These are phyloP conservation scores for Seiridium cupressi DNA, from an alignment of 2,329 filamentous ascomycete genomes.

Conservation along the genomic window DNA sequence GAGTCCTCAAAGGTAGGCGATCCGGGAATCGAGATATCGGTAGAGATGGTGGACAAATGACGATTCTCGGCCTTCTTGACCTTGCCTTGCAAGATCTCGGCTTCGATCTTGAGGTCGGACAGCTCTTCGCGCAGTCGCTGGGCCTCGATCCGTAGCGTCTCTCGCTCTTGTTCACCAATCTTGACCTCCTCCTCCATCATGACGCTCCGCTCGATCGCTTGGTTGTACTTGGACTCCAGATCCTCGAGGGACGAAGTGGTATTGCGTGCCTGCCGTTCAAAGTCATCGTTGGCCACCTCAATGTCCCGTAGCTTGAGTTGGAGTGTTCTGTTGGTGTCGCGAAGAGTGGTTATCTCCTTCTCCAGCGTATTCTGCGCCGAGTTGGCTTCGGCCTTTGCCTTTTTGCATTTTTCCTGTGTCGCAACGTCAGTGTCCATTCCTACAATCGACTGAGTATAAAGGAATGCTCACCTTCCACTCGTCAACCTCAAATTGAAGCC, in stretches of 20 bases:
- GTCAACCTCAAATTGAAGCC: conserved; percentile 82
- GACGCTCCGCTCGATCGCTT: conserved; percentile 86
- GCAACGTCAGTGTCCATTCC: background rate
- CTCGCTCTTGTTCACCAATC: conserved; percentile 86
- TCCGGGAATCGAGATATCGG: conserved; percentile 61
- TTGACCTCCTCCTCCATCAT: conserved; percentile 95
- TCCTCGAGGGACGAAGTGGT: conserved; percentile 96
- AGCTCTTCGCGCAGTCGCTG: conserved; percentile 90
- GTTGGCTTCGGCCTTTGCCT: conserved; percentile 86
- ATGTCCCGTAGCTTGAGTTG: conserved; percentile 87
- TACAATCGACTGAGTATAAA: background rate
- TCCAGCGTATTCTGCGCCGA: conserved; percentile 81
- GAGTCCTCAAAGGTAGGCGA: conserved; percentile 75
- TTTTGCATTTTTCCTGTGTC: conserved; percentile 85
- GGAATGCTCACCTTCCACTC: conserved; percentile 82
- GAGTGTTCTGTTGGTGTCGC: conserved; percentile 78
- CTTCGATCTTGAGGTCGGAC: conserved; percentile 89
- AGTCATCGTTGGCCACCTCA: conserved; percentile 97
- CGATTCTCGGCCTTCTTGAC: conserved; percentile 68
- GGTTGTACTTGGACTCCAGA: conserved; percentile 94
- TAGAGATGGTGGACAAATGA: conserved; percentile 58
- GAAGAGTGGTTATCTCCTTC: conserved; percentile 91
- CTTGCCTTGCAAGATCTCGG: conserved; percentile 92
- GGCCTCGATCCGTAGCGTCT: conserved; percentile 82
- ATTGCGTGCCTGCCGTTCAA: conserved; percentile 92